Evolutionary conservation across 257 asterid genomes (phyloP).

Genomic region (Nicotiana undulata): DNA sequence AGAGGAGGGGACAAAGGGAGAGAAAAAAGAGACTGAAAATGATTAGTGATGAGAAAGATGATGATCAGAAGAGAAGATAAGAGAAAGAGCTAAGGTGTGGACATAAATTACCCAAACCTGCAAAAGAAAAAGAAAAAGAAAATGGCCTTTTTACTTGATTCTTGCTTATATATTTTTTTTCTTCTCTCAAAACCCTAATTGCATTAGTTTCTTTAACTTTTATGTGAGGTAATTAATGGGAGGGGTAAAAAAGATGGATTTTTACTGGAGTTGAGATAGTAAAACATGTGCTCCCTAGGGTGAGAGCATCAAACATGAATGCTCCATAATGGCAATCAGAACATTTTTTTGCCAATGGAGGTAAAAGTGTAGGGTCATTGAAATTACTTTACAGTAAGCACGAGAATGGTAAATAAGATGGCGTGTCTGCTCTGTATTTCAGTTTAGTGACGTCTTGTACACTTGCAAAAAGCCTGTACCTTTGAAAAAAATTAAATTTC

Average conservation of each 20-base stretch:
- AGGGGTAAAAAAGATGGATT: too few relatives aligned
- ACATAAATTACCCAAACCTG: slow-evolving; percentile 31
- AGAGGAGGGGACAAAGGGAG: neutral
- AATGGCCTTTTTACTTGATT: slow-evolving; percentile 1
- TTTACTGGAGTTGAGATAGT: slow-evolving; percentile 1
- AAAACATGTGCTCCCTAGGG: slow-evolving; percentile 15
- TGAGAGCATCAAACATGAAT: slow-evolving; percentile 14
- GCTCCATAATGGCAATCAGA: neutral
- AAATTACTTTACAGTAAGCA: slow-evolving; percentile 29
- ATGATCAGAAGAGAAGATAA: slow-evolving; percentile 35
- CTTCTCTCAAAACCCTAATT: neutral
- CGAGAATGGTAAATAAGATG: slow-evolving; percentile 20
- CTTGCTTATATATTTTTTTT: neutral
- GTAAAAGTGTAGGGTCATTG: slow-evolving; percentile 11
- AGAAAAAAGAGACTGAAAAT: neutral
- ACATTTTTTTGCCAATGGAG: slow-evolving; percentile 7
- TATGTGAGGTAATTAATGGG: neutral
- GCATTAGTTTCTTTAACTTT: neutral
- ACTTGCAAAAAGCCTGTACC: slow-evolving; percentile 16
- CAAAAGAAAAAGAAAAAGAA: neutral
- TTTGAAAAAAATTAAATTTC: neutral
- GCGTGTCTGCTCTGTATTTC: slow-evolving; percentile 26
- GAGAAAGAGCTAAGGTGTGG: slow-evolving; percentile 41
- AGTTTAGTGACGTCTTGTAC: slow-evolving; percentile 22
- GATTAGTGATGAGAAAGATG: slow-evolving; percentile 26